Conservation (phyloP, 1,284 basidiomycete genomes). For the Fomitopsis palustris region DNA sequence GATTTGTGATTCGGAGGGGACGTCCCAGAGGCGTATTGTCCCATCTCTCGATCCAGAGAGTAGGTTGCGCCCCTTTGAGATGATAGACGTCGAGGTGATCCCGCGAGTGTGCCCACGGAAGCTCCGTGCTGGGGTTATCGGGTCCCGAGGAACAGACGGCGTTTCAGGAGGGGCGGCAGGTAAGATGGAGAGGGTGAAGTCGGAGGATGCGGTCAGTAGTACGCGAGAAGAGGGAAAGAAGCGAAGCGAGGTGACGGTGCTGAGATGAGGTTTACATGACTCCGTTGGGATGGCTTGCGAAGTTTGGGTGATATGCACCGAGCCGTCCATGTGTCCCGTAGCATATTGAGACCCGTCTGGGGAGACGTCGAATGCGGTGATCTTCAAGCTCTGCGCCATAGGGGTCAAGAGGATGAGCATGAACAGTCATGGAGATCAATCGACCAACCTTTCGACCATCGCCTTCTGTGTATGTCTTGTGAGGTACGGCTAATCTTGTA, state of each 20-base stretch:
- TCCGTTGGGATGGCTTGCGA: constrained; percentile 19
- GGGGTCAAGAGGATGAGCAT: neutral
- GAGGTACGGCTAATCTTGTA: constrained; percentile 42
- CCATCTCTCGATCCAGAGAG: constrained; percentile 64
- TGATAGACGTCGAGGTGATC: constrained; percentile 56
- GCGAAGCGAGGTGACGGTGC: constrained; percentile 49
- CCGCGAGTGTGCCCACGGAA: constrained; percentile 68
- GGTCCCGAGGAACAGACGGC: constrained; percentile 19
- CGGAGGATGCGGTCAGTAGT: constrained; percentile 58
- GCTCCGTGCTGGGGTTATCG: constrained; percentile 48
- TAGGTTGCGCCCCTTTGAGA: constrained; percentile 63
- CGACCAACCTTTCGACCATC: neutral
- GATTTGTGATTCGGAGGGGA: constrained; percentile 50
- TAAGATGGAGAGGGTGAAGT: constrained; percentile 60
- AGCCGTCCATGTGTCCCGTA: constrained; percentile 57
- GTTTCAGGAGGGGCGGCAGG: constrained; percentile 42
- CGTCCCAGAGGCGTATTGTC: constrained; percentile 74
- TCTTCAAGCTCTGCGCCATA: constrained; percentile 30
- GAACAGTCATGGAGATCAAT: neutral
- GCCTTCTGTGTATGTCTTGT: constrained; percentile 40
- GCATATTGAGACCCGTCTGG: constrained; percentile 56
- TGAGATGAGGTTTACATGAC: constrained; percentile 46
- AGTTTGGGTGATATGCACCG: constrained; percentile 39
- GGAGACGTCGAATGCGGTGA: constrained; percentile 61
- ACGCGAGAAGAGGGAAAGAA: constrained; percentile 66